Conservation (phyloP, 345 rosid genomes). For the Citrus unshiu region DNA sequence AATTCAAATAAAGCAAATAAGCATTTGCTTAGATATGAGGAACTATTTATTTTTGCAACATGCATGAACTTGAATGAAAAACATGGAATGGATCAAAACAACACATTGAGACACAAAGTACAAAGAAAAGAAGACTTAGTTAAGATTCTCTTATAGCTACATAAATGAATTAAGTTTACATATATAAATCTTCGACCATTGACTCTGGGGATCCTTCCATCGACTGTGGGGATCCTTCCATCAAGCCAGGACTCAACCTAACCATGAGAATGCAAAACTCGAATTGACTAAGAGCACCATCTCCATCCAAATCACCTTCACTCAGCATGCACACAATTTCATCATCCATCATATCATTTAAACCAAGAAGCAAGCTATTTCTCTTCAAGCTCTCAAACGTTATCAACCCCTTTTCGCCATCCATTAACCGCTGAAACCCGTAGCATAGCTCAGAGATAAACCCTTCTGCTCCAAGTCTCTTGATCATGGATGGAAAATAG, state of each 20-base stretch:
- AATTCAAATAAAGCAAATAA: too few relatives aligned
- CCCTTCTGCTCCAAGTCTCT: conserved; percentile 46
- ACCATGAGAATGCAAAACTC: conserved; percentile 70
- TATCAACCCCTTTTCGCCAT: conserved; percentile 54
- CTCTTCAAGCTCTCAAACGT: conserved; percentile 70
- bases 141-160: too few relatives aligned
- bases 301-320: conserved; percentile 68
- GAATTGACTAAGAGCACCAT: conserved; percentile 59
- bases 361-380: conserved; percentile 45
- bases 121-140: too few relatives aligned
- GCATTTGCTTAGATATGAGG: too few relatives aligned
- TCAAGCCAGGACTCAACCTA: conserved; percentile 52
- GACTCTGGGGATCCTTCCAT: conserved; percentile 26
- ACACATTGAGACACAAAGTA: too few relatives aligned
- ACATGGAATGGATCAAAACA: too few relatives aligned
- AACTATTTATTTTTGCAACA: too few relatives aligned
- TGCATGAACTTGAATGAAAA: too few relatives aligned
- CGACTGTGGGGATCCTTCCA: conserved; percentile 39
- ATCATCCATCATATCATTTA: conserved; percentile 54
- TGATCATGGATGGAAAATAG: conserved; percentile 56
- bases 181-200: conserved; percentile 22
- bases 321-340: conserved; percentile 57
- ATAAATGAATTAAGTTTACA: neutral
- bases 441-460: conserved; percentile 51
- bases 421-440: conserved; percentile 60